Evolutionary conservation across 805 yeast genomes (phyloP).

Genomic region (Lachancea sp.): DNA sequence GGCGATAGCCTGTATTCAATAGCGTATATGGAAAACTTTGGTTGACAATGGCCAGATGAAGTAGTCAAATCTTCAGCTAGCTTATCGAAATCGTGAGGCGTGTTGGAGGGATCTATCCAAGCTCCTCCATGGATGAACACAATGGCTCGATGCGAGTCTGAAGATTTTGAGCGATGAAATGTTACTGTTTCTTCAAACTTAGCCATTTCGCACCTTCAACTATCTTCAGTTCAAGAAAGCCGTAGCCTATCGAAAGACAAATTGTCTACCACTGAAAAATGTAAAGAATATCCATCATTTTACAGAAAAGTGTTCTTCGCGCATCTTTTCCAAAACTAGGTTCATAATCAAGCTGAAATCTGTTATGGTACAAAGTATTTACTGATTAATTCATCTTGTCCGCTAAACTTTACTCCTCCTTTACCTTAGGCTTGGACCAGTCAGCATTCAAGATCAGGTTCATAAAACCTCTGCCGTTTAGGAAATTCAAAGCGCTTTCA

Average conservation of each 20-base stretch:
- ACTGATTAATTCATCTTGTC: background rate
- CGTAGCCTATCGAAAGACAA: no score
- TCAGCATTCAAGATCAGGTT: constrained; percentile 70
- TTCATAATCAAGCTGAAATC: background rate
- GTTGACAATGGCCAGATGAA: constrained; percentile 10
- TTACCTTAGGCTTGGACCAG: constrained; percentile 44
- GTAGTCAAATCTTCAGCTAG: constrained; percentile 20
- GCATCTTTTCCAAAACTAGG: no score
- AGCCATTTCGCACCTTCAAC: background rate
- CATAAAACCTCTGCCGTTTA: constrained; percentile 90
- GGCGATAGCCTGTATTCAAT: constrained; percentile 67
- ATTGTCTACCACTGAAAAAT: no score
- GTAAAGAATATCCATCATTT: no score
- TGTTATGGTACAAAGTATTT: constrained; percentile 4
- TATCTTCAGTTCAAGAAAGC: background rate
- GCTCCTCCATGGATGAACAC: constrained; percentile 84
- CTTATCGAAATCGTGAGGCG: constrained; percentile 46
- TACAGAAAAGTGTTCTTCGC: no score
- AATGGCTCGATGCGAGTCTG: constrained; percentile 23
- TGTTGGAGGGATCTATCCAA: constrained; percentile 68
- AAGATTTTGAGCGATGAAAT: constrained; percentile 5
- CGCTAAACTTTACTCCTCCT: constrained; percentile 4
- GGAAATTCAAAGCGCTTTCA: constrained; percentile 62
- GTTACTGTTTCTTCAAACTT: constrained; percentile 12
- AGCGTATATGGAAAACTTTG: constrained; percentile 21